phyloP scores from a whole-genome alignment of 2,329 filamentous ascomycete genomes.

The Aspergillus flavus region DNA sequence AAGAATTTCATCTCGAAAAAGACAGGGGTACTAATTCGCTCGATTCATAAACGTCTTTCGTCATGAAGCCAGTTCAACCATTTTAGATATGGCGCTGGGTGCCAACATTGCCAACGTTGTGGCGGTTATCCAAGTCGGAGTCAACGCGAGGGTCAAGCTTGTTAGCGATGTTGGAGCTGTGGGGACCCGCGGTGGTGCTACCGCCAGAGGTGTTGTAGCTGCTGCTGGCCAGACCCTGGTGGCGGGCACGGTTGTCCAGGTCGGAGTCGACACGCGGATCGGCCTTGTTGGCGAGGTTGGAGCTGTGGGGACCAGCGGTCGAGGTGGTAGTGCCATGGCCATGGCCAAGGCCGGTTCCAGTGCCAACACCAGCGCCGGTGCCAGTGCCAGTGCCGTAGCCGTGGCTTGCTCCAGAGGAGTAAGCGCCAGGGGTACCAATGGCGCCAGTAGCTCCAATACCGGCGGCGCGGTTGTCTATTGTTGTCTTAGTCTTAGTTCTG shows the following conservation, averaged over 20 bases:
- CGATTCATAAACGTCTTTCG: background rate
- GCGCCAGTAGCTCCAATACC: background rate
- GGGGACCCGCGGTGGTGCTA: conserved; percentile 40
- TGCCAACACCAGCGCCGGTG: conserved; percentile 6
- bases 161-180: conserved; percentile 52
- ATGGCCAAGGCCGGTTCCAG: conserved; percentile 7
- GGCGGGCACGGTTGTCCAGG: conserved; percentile 19
- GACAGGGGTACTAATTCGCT: background rate
- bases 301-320: conserved; percentile 42
- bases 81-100: conserved; percentile 6
- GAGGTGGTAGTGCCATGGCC: conserved; percentile 10
- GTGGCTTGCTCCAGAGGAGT: conserved; percentile 12
- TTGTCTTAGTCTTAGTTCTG: background rate
- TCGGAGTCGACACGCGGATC: conserved; percentile 44
- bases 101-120: background rate
- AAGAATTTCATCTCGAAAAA: background rate
- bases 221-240: conserved; percentile 14
- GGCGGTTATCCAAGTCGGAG: conserved; percentile 41
- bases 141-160: conserved; percentile 58
- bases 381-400: conserved; percentile 21
- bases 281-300: conserved; percentile 33
- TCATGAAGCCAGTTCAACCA: background rate
- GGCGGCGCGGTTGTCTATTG: conserved; percentile 14
- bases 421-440: conserved; percentile 9
- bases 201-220: conserved; percentile 21